Base-by-base conservation (phyloP, 1,139 yeast genomes). In the Lodderomyces elongisporus region DNA sequence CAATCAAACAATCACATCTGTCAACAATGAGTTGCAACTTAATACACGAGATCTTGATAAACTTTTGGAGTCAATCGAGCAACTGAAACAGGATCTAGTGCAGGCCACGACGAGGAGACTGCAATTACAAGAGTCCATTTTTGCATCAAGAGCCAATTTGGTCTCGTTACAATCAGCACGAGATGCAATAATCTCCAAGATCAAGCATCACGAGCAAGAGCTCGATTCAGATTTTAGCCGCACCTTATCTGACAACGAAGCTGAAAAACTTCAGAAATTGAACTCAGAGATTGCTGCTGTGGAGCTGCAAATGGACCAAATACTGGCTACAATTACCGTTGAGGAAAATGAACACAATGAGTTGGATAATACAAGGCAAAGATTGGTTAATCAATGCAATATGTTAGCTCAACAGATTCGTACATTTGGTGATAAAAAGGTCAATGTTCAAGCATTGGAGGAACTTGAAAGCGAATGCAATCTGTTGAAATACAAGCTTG, bases 321-420 rank as follows among this genome's bases (percentile, higher is more conserved):
- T 72, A 0, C 69, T 70, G 0, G 66, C 65, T 7, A 51, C 64
- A 32, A 57, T 79, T 17, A 57, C 74, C 2, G 68, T 61, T 5
- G 42, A 77, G 14, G 85, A 82, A 38, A 59, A 77, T 5, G 59
- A 61, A 14, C 57, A 74, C n/a, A 68, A 77, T 1, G 56, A 60
- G 4, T 50, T 74, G 17, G 76, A 75, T 35, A 70, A 84, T 4
- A 88, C 81, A 42, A 57, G 63, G 12, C 78, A 78, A 30, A 79
- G 72, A 35, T 61, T 50, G 34, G 45, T 42, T 22, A 68, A 68
- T 0, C 56, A 54, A 29, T 30, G 36, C 29, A 31, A 25, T 8
- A 25, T 36, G 14, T 34, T 37, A 15, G 16, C 26, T 5, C 41
- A 36, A 33, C 42, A 41, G 15, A 30, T 36, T 22, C 17, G 23